These are phyloP conservation scores for Talaromyces sp. DNA, from an alignment of 2,329 filamentous ascomycete genomes.

Conservation along the genomic window DNA sequence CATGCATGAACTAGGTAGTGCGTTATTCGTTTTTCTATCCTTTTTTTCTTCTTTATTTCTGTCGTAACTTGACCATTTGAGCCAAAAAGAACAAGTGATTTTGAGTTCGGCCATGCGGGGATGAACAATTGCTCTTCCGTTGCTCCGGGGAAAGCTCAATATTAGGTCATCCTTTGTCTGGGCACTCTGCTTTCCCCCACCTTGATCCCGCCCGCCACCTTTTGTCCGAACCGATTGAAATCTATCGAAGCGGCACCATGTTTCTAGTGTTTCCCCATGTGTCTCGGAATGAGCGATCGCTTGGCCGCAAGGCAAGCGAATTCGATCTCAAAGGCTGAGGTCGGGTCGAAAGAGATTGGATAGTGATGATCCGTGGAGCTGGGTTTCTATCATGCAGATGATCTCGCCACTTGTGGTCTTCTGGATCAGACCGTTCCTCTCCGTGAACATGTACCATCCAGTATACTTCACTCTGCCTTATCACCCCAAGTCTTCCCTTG, in stretches of 20 bases:
- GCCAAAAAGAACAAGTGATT: slow-evolving; percentile 4
- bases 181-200: neutral
- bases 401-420: slow-evolving; percentile 5
- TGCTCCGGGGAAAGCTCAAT: slow-evolving; percentile 36
- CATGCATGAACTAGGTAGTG: too few relatives aligned
- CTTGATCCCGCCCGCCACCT: slow-evolving; percentile 5
- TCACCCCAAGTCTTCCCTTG: neutral
- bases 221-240: slow-evolving; percentile 16
- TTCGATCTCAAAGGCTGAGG: too few relatives aligned
- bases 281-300: neutral
- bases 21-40: too few relatives aligned
- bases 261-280: neutral
- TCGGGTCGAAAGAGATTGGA: neutral
- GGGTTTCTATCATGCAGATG: neutral
- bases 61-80: neutral
- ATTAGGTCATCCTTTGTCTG: slow-evolving; percentile 4
- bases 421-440: too few relatives aligned
- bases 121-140: slow-evolving; percentile 33
- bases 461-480: too few relatives aligned
- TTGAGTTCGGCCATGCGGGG: slow-evolving; percentile 39
- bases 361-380: neutral
- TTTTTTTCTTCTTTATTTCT: too few relatives aligned
- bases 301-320: neutral
- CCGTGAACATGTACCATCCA: too few relatives aligned
- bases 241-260: too few relatives aligned